phyloP scores from a whole-genome alignment of 768 basidiomycete species.

The Amanita polypyramis region DNA sequence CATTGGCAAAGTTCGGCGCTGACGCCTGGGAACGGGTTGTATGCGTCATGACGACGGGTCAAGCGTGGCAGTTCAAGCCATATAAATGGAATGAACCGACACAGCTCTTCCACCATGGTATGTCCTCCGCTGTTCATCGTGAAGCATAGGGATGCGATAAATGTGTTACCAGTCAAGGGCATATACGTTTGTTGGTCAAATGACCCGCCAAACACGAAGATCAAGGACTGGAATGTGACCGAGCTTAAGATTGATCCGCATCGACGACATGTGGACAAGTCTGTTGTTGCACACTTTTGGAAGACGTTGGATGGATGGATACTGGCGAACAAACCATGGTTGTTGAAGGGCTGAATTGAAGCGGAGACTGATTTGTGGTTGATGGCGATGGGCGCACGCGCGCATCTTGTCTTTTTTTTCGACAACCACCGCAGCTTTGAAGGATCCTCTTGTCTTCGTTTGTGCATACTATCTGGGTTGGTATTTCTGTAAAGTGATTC shows the following conservation, averaged over 20 bases:
- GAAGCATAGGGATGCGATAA: constrained; percentile 2
- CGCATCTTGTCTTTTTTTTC: not conserved
- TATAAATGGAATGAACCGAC: constrained; percentile 97
- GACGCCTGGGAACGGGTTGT: constrained; percentile 97
- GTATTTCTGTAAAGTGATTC: not conserved
- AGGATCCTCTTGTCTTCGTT: not conserved
- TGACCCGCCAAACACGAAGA: constrained; percentile 79
- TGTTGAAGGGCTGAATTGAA: constrained; percentile 31
- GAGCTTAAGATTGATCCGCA: constrained; percentile 92
- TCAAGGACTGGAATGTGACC: constrained; percentile 96
- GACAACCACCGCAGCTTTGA: not conserved
- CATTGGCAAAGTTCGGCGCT: constrained; percentile 81
- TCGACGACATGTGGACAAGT: constrained; percentile 88
- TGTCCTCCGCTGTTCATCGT: constrained; percentile 8
- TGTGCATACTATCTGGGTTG: not conserved
- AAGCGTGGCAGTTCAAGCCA: constrained; percentile 94
- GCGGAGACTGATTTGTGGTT: not conserved
- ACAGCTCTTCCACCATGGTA: constrained; percentile 89
- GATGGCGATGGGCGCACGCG: not conserved
- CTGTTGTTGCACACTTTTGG: constrained; percentile 95
- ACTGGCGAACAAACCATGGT: constrained; percentile 65
- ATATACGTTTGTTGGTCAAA: constrained; percentile 93
- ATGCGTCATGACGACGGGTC: constrained; percentile 97
- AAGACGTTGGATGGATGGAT: constrained; percentile 85
- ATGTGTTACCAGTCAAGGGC: constrained; percentile 64